phyloP scores from a whole-genome alignment of 1,284 basidiomycete species.

The Xerocomus amazonicus region DNA sequence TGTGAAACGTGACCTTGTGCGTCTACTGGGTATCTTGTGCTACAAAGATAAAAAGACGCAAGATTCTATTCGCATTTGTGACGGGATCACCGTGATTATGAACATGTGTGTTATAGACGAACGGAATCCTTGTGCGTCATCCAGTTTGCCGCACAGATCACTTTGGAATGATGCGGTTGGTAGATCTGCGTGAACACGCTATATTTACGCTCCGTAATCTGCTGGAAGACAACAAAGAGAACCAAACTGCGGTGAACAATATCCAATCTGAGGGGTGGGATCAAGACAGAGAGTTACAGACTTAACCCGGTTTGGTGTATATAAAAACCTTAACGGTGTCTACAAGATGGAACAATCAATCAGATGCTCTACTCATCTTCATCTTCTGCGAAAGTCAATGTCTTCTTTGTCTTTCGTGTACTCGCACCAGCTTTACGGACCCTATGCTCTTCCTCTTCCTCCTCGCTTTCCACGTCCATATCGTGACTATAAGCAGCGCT shows the following conservation, averaged over 20 bases:
- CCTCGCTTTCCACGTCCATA: conserved; percentile 77
- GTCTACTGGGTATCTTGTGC: conserved; percentile 72
- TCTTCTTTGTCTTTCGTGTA: conserved; percentile 49
- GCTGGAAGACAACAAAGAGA: conserved; percentile 70
- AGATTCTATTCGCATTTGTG: conserved; percentile 64
- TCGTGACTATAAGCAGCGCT: conserved; percentile 41
- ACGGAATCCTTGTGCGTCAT: conserved; percentile 78
- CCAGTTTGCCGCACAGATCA: neutral
- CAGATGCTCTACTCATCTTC: conserved; percentile 36
- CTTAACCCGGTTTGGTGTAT: conserved; percentile 1
- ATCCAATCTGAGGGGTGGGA: conserved; percentile 60
- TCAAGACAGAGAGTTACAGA: conserved; percentile 51
- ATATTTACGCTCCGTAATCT: conserved; percentile 80
- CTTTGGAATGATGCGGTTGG: conserved; percentile 6
- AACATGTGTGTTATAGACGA: conserved; percentile 87
- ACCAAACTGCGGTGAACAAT: conserved; percentile 73
- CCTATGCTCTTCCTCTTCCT: conserved; percentile 60
- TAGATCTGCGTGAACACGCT: conserved; percentile 88
- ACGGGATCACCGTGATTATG: conserved; percentile 78
- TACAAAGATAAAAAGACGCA: conserved; percentile 64
- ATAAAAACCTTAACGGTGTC: no score
- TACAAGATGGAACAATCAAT: neutral
- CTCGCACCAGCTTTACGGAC: conserved; percentile 50
- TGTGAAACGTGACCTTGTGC: conserved; percentile 80
- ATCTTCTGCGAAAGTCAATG: conserved; percentile 57